phyloP scores from a whole-genome alignment of 805 yeast genomes.

The Sugiyamaella smithiae region DNA sequence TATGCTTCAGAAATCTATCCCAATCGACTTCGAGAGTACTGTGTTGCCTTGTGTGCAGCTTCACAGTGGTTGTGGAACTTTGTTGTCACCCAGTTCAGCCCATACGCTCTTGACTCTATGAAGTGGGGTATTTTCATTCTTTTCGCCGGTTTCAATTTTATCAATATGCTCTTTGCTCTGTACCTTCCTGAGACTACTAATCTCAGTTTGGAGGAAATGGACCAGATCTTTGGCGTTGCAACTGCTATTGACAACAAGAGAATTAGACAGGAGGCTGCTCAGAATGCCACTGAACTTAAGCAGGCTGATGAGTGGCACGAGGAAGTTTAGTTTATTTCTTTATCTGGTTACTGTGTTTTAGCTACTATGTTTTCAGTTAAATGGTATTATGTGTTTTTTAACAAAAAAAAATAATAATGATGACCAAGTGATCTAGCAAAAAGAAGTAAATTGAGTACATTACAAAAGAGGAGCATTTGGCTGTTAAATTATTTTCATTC shows the following conservation, averaged over 20 bases:
- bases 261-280: conserved; percentile 2
- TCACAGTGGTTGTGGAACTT: conserved; percentile 19
- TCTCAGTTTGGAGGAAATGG: conserved; percentile 14
- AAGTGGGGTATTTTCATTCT: conserved; percentile 45
- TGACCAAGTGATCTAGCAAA: too few relatives aligned
- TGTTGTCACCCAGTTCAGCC: conserved; percentile 25
- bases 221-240: conserved; percentile 9
- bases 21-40: conserved; percentile 19
- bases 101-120: conserved; percentile 41
- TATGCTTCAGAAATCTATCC: conserved; percentile 24
- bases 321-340: neutral
- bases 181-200: conserved; percentile 14
- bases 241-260: conserved; percentile 6
- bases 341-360: neutral
- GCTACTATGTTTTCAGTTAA: neutral
- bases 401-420: too few relatives aligned
- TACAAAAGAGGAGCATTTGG: too few relatives aligned
- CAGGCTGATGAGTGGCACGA: conserved; percentile 6
- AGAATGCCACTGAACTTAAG: conserved; percentile 2
- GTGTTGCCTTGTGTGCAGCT: conserved; percentile 18
- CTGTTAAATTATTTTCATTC: too few relatives aligned
- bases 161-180: conserved; percentile 6
- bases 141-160: conserved; percentile 16
- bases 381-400: too few relatives aligned
- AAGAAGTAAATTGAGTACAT: too few relatives aligned